Percentiles rank a stretch among this genome's conserved stretches.
These are phyloP conservation scores for Rhododendron ovatum DNA, from an alignment of 148 eudicot genomes.

Conservation along the genomic window DNA sequence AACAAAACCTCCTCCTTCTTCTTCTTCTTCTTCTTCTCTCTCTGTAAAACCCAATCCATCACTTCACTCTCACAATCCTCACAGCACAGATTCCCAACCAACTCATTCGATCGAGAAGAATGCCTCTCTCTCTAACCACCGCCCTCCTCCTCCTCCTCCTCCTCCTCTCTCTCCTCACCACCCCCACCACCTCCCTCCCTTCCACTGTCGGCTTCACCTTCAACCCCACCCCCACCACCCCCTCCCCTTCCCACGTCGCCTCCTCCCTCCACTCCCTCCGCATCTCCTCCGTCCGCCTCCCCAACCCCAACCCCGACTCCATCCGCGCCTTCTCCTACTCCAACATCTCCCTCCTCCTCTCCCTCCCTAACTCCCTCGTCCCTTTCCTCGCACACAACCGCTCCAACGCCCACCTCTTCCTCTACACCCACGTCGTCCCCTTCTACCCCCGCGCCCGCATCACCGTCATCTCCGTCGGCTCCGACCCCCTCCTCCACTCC, in stretches of 20 bases:
- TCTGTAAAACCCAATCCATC: neutral
- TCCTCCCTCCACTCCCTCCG: slow-evolving; percentile 24
- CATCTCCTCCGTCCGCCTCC: slow-evolving; percentile 53
- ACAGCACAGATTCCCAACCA: neutral
- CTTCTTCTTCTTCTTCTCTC: too few species aligned
- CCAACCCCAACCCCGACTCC: slow-evolving; percentile 36
- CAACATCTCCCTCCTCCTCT: slow-evolving; percentile 61
- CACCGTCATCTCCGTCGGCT: slow-evolving; percentile 58
- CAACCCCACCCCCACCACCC: slow-evolving; percentile 11
- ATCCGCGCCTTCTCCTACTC: slow-evolving; percentile 68
- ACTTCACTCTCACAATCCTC: neutral
- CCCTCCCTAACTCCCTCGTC: slow-evolving; percentile 62
- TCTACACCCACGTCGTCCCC: slow-evolving; percentile 62
- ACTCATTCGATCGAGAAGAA: neutral
- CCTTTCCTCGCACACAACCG: slow-evolving; percentile 48
- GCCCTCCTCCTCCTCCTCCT: neutral
- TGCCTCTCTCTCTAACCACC: neutral
- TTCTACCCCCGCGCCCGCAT: slow-evolving; percentile 77
- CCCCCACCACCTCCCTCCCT: slow-evolving; percentile 3
- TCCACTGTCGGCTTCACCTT: slow-evolving; percentile 27
- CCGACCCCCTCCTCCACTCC: slow-evolving; percentile 22
- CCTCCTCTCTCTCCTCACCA: slow-evolving; percentile 2
- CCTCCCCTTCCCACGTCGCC: slow-evolving; percentile 32
- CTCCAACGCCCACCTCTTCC: slow-evolving; percentile 57
- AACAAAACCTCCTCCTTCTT: too few species aligned